A percentile compares a stretch with the other conserved stretches of the same genome.
These are phyloP conservation scores for Talaromyces adpressus DNA, from an alignment of 495 filamentous ascomycete genomes.

Conservation along the genomic window DNA sequence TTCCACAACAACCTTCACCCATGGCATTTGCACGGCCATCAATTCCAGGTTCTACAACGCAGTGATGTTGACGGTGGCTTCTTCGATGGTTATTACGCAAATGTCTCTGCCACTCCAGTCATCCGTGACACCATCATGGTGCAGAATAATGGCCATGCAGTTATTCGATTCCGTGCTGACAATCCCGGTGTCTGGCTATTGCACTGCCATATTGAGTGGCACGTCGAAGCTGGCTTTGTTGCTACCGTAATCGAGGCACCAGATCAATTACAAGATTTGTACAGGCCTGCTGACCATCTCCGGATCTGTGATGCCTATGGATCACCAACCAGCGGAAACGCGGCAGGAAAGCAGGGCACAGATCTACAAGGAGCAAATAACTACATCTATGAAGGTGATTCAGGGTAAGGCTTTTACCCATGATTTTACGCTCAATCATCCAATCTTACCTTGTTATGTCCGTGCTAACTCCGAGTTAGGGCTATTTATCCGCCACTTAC, in stretches of 20 bases:
- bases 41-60: conserved; percentile 42
- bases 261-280: conserved; percentile 9
- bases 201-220: conserved; percentile 75
- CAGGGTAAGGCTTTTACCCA: conserved; percentile 5
- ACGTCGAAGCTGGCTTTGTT: conserved; percentile 60
- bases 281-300: conserved; percentile 10
- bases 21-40: conserved; percentile 59
- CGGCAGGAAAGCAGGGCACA: conserved; percentile 6
- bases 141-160: conserved; percentile 45
- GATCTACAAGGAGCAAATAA: conserved; percentile 5
- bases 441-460: not conserved
- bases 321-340: conserved; percentile 9
- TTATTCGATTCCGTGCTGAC: conserved; percentile 56
- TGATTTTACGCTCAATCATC: no score
- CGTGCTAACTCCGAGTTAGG: not conserved
- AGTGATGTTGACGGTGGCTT: conserved; percentile 34
- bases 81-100: conserved; percentile 31
- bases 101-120: conserved; percentile 43
- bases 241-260: conserved; percentile 57
- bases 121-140: conserved; percentile 51
- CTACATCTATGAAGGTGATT: conserved; percentile 6
- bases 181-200: conserved; percentile 70
- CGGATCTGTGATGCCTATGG: conserved; percentile 10
- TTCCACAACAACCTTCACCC: conserved; percentile 55
- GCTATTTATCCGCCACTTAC: not conserved